Conservation (phyloP, 768 basidiomycete genomes). For the Clitopilus passeckerianus region DNA sequence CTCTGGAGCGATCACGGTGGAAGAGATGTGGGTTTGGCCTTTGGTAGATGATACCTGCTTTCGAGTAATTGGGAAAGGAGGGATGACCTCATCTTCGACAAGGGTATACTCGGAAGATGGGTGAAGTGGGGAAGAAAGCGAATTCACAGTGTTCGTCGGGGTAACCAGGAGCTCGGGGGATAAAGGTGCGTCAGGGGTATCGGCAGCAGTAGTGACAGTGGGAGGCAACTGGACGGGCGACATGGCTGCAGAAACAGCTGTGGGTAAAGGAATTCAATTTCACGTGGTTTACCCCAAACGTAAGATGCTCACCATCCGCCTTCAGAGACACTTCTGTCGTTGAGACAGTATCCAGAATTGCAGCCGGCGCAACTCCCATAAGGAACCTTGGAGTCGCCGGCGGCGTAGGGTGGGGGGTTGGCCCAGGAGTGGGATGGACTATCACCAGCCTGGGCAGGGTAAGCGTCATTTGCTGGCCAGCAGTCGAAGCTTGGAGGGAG, state of each 20-base stretch:
- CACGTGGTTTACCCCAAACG: background rate
- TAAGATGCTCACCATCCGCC: background rate
- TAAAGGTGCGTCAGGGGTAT: background rate
- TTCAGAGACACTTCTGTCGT: background rate
- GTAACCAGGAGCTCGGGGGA: background rate
- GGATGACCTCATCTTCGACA: background rate
- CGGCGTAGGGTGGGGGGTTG: conserved; percentile 74
- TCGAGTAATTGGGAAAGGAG: background rate
- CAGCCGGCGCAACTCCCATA: background rate
- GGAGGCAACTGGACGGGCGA: background rate
- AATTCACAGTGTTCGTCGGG: background rate
- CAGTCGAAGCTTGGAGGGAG: background rate
- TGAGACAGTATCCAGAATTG: background rate
- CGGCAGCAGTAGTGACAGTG: background rate
- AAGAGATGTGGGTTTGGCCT: background rate
- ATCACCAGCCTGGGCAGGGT: conserved; percentile 42
- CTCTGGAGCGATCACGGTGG: background rate
- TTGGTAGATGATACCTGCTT: background rate
- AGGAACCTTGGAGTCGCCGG: conserved; percentile 52
- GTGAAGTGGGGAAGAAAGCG: background rate
- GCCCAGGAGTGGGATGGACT: conserved; percentile 73
- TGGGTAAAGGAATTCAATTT: background rate
- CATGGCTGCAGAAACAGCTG: background rate
- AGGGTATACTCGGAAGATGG: background rate
- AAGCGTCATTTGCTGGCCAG: background rate